phyloP scores from a whole-genome alignment of 352 stramenopile species.

The Peronospora destructor region DNA sequence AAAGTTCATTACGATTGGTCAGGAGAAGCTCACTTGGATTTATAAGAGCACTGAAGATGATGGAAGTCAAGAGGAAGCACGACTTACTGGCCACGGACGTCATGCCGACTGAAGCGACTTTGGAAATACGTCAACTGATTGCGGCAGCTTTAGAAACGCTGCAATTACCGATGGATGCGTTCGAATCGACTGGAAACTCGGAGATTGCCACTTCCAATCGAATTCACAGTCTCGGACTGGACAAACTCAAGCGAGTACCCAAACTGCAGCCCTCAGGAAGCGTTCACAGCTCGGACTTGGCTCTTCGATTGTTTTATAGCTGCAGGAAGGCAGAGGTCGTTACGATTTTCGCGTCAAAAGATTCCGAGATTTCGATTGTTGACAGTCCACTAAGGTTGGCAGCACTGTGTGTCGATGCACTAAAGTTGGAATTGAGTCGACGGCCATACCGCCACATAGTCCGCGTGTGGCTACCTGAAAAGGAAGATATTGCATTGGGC shows the following conservation, averaged over 20 bases:
- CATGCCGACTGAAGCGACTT: constrained; percentile 9
- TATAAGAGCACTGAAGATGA: not conserved
- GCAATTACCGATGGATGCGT: constrained; percentile 12
- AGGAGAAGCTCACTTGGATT: not conserved
- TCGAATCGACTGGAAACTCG: constrained; percentile 4
- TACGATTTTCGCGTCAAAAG: constrained; percentile 9
- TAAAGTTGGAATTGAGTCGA: constrained; percentile 20
- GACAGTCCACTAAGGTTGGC: constrained; percentile 26
- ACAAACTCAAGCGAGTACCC: constrained; percentile 22
- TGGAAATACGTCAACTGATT: constrained; percentile 16
- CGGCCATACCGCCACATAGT: constrained; percentile 24
- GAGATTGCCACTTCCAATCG: not conserved
- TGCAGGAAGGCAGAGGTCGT: constrained; percentile 5
- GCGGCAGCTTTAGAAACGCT: constrained; percentile 6
- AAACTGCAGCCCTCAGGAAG: constrained; percentile 23
- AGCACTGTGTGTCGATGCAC: constrained; percentile 22
- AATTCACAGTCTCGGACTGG: constrained; percentile 14
- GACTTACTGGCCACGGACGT: not conserved
- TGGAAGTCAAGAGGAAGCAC: too few relatives aligned
- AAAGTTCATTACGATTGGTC: too few relatives aligned
- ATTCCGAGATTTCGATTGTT: constrained; percentile 16
- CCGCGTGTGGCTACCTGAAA: constrained; percentile 24
- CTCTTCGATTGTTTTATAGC: constrained; percentile 26
- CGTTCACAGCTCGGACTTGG: constrained; percentile 27
- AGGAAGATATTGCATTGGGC: constrained; percentile 15